Evolutionary conservation across 1,139 yeast species (phyloP).

Genomic region (Kodamaea sp.): DNA sequence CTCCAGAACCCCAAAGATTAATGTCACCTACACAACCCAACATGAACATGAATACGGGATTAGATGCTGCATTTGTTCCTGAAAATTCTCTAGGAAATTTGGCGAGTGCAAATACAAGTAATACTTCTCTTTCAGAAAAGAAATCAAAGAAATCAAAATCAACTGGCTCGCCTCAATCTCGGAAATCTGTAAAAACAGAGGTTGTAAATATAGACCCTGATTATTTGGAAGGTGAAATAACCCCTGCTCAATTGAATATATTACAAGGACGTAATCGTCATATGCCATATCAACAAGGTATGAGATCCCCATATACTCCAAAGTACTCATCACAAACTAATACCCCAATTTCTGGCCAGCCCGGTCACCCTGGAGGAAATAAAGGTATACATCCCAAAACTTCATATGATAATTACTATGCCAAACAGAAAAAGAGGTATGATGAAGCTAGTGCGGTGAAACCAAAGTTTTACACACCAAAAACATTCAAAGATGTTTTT

Average conservation of each 20-base stretch:
- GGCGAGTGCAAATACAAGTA: background rate
- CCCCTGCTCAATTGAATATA: slow-evolving; percentile 36
- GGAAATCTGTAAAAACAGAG: too few relatives aligned
- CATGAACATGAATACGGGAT: background rate
- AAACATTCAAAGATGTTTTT: slow-evolving; percentile 41
- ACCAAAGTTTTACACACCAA: slow-evolving; percentile 40
- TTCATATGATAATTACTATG: slow-evolving; percentile 32
- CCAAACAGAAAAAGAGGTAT: slow-evolving; percentile 33
- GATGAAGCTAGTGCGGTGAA: slow-evolving; percentile 32
- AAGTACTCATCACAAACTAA: too few relatives aligned
- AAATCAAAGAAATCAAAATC: background rate
- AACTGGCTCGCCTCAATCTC: background rate
- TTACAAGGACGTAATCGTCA: slow-evolving; percentile 16
- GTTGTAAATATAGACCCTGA: slow-evolving; percentile 24
- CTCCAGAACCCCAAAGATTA: too few relatives aligned
- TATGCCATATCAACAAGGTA: slow-evolving; percentile 3
- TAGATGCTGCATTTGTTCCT: slow-evolving; percentile 2
- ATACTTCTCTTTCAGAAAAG: background rate
- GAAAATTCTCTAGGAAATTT: background rate
- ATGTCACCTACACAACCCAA: background rate
- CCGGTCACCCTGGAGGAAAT: too few relatives aligned
- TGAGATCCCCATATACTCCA: background rate
- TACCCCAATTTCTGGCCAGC: too few relatives aligned
- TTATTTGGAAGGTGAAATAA: slow-evolving; percentile 29
- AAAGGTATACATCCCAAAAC: background rate